A percentile compares a stretch with the other conserved stretches of the same genome.
These are phyloP conservation scores for Sporothrix mexicana DNA, from an alignment of 2,329 filamentous ascomycete species.

Conservation along the genomic window DNA sequence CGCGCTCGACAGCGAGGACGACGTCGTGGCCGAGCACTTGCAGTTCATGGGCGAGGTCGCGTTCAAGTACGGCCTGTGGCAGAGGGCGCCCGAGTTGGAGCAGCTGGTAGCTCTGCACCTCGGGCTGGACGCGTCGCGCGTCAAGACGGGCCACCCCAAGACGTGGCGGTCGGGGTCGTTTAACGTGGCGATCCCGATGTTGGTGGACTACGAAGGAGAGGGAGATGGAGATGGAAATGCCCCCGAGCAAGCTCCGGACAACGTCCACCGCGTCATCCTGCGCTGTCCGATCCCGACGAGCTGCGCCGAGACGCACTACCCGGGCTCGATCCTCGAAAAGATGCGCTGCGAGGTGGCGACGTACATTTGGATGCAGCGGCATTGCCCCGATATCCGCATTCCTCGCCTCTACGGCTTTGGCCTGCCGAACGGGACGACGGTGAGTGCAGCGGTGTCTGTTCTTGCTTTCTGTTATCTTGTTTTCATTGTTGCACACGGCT, in stretches of 20 bases:
- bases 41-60: not conserved
- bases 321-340: slow-evolving; percentile 49
- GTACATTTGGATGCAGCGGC: slow-evolving; percentile 48
- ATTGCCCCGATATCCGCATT: slow-evolving; percentile 48
- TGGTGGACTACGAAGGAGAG: not conserved
- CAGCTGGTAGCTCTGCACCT: slow-evolving; percentile 22
- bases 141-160: slow-evolving; percentile 17
- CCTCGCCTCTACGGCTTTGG: slow-evolving; percentile 41
- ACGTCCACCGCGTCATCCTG: not conserved
- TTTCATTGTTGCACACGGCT: not conserved
- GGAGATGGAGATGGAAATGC: not conserved
- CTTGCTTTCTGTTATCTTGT: not conserved
- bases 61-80: not conserved
- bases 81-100: slow-evolving; percentile 9
- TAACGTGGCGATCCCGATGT: slow-evolving; percentile 28
- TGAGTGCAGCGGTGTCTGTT: not conserved
- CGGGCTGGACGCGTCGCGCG: slow-evolving; percentile 7
- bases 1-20: slow-evolving; percentile 3
- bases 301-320: slow-evolving; percentile 44
- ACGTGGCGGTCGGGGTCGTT: slow-evolving; percentile 25
- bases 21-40: not conserved
- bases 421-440: slow-evolving; percentile 28
- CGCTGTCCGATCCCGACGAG: slow-evolving; percentile 43
- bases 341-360: slow-evolving; percentile 48
- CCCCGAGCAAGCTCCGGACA: not conserved